Evolutionary conservation across 2,329 filamentous ascomycete species (phyloP), one percentile per base, ranked within the genome.

Genomic region (Cladosporium sp.): DNA sequence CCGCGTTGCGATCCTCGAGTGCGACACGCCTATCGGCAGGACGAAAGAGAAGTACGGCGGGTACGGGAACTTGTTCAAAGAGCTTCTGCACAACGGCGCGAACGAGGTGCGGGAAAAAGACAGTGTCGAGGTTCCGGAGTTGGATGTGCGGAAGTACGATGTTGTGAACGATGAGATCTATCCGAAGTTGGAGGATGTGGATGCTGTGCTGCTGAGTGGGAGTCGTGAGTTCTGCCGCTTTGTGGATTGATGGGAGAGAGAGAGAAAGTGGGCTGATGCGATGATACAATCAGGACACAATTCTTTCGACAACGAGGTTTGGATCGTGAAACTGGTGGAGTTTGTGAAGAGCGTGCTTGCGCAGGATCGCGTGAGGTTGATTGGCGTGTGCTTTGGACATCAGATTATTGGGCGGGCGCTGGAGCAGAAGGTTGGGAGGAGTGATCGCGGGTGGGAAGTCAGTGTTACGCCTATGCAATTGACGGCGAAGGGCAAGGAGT

Each of bases 331-430:
- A 62, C 83, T 96, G 1, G 88, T 92, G 21, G 86, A 88, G 1
- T 96, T 88, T 73, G 87, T 85, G 0, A 80, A 82, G 59, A 80
- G 83, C 69, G 81, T 90, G 3, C 82, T 91, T 36, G 81, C 82
- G 14, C 84, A 89, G 68, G 81, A 84, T 28, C 82, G 87, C 0
- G 85, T 95, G 8, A 85, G 87, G 39, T 78, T 93, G n/a, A 83
- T 96, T 18, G 92, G 92, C 13, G 84, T 95, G 18, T 96, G 92
- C 78, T 96, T 94, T 76, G 92, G 92, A 5, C 92, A 96, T 76
- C 92, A 96, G 80, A 93, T 96, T 72, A 80, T 95, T 51, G 91
- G 86, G 1, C 84, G 92, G 61, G 91, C 91, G 1, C 75, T 93
- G 70, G 91, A 88, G 3, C 84, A 80, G 23, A 84, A 86, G 70